Conservation (phyloP, 331 rosid genomes). For the Acacia pycnantha region DNA sequence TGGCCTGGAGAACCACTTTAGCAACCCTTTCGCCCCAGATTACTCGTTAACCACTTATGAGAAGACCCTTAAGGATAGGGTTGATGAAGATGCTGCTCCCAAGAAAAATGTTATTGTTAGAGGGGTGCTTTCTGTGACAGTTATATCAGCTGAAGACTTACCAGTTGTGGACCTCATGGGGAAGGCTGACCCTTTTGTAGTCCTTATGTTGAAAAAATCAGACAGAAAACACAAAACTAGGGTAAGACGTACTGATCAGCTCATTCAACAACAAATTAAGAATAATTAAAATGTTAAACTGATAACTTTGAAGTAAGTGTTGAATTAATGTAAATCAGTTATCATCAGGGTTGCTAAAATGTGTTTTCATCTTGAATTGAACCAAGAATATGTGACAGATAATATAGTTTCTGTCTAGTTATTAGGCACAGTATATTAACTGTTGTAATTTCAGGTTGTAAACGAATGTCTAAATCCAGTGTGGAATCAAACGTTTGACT, state of each 20-base stretch:
- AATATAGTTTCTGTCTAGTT: not conserved
- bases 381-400: not conserved
- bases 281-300: not conserved
- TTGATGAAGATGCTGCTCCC: conserved; percentile 30
- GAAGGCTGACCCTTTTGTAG: conserved; percentile 91
- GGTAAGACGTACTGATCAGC: conserved; percentile 45
- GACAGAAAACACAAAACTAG: conserved; percentile 74
- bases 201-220: conserved; percentile 73
- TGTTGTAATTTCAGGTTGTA: conserved; percentile 60
- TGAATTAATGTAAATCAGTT: not conserved
- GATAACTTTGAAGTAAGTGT: not conserved
- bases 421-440: not conserved
- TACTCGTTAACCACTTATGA: conserved; percentile 66
- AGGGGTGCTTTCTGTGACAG: conserved; percentile 90
- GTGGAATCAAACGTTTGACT: conserved; percentile 97
- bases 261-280: not conserved
- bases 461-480: conserved; percentile 78
- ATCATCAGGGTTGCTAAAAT: not conserved
- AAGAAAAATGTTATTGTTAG: conserved; percentile 75
- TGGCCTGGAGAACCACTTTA: conserved; percentile 55
- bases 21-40: conserved; percentile 62
- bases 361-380: conserved; percentile 6
- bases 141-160: conserved; percentile 86
- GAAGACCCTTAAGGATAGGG: conserved; percentile 55
- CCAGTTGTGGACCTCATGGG: conserved; percentile 85